A percentile compares a stretch with the other conserved stretches of the same genome.
phyloP scores from a whole-genome alignment of 768 basidiomycete genomes.

The Hysterangium stoloniferum region DNA sequence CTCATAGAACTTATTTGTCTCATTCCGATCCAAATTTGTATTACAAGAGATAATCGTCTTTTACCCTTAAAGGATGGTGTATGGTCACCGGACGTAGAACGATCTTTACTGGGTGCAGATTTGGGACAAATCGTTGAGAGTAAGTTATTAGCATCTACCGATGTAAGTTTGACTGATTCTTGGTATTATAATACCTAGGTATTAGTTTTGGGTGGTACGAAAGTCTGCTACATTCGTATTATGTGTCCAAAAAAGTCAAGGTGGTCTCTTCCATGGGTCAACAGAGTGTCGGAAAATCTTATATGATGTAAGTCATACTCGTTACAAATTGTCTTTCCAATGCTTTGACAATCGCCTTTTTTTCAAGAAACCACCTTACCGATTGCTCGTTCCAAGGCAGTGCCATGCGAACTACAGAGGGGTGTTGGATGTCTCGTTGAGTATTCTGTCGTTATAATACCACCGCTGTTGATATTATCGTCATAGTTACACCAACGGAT shows the following conservation, averaged over 20 bases:
- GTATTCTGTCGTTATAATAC: not conserved
- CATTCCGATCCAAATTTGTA: conserved; percentile 56
- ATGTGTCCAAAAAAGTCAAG: conserved; percentile 37
- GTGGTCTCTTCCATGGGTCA: conserved; percentile 61
- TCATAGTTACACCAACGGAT: conserved; percentile 47
- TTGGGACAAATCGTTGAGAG: conserved; percentile 48
- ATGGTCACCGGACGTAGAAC: conserved; percentile 41
- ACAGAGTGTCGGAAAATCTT: conserved; percentile 12
- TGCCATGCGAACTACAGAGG: conserved; percentile 55
- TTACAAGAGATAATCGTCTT: conserved; percentile 53
- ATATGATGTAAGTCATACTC: conserved; percentile 10
- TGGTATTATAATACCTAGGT: not conserved
- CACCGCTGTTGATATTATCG: not conserved
- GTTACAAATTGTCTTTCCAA: too few species aligned
- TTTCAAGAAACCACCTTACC: conserved; percentile 39
- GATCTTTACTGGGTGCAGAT: conserved; percentile 48
- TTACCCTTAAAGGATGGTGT: conserved; percentile 54
- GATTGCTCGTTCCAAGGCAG: conserved; percentile 62
- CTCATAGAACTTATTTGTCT: conserved; percentile 51
- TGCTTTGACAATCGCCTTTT: too few species aligned
- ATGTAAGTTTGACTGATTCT: not conserved
- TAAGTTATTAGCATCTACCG: conserved; percentile 1
- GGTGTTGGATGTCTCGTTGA: conserved; percentile 16
- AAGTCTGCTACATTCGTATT: conserved; percentile 1
- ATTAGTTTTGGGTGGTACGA: conserved; percentile 1